These are phyloP conservation scores for Backusella tarrabulga DNA, from an alignment of 192 early-diverging fungal species.

Conservation along the genomic window DNA sequence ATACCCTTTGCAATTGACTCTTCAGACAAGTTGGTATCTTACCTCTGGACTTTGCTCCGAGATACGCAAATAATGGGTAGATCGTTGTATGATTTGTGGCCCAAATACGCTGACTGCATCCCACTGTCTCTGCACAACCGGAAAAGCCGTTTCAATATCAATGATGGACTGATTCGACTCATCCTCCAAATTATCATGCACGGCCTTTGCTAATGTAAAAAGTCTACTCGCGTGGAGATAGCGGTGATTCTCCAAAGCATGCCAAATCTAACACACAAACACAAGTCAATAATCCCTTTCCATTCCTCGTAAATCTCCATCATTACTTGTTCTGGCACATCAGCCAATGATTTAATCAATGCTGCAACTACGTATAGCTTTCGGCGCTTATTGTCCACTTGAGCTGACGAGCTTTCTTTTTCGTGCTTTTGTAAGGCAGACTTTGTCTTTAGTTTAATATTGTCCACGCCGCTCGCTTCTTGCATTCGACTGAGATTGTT, in stretches of 20 bases:
- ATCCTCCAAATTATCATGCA: conserved; percentile 64
- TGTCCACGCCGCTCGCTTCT: conserved; percentile 52
- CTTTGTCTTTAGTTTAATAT: conserved; percentile 31
- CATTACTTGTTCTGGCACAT: conserved; percentile 83
- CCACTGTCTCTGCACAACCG: conserved; percentile 83
- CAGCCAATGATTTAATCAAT: conserved; percentile 79
- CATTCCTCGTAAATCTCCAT: background rate
- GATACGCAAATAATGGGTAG: conserved; percentile 47
- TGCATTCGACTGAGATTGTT: conserved; percentile 57
- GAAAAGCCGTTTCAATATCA: conserved; percentile 62
- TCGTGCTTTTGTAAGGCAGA: conserved; percentile 9
- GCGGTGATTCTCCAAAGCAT: conserved; percentile 66
- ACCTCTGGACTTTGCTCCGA: conserved; percentile 49
- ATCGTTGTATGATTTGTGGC: conserved; percentile 72
- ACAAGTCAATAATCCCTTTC: background rate
- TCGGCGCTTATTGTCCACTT: conserved; percentile 38
- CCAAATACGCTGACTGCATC: conserved; percentile 75
- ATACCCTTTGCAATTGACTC: too few relatives aligned
- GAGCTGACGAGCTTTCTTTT: conserved; percentile 4
- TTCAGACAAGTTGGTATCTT: background rate
- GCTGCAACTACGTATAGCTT: conserved; percentile 72
- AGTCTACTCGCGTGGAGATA: conserved; percentile 71
- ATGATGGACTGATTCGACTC: conserved; percentile 40
- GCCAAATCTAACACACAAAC: conserved; percentile 67
- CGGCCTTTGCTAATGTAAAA: conserved; percentile 66